phyloP scores from a whole-genome alignment of 1,284 basidiomycete genomes.

The Heterobasidion annosum region DNA sequence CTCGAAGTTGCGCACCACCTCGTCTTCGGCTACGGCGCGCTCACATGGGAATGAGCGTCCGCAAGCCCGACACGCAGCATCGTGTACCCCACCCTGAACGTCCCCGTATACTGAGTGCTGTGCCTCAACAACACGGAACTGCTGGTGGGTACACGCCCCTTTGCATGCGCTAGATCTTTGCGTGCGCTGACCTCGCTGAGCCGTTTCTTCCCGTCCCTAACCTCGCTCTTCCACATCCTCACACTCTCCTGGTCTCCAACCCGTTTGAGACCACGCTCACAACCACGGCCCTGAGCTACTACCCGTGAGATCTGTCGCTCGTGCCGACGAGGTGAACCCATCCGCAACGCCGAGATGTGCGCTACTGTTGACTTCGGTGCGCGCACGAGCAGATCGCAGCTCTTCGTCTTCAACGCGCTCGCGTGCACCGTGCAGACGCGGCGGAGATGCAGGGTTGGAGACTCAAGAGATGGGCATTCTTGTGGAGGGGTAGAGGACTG shows the following conservation, averaged over 20 bases:
- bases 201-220: conserved; percentile 69
- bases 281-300: conserved; percentile 70
- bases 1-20: conserved; percentile 86
- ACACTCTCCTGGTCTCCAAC: conserved; percentile 90
- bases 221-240: conserved; percentile 83
- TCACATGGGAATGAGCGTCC: conserved; percentile 95
- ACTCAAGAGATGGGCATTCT: no score
- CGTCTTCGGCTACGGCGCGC: conserved; percentile 87
- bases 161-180: no score
- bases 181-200: no score
- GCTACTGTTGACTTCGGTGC: no score
- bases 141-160: no score
- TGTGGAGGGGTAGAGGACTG: no score
- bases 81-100: conserved; percentile 69
- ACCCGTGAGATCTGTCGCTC: conserved; percentile 27
- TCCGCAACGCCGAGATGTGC: no score
- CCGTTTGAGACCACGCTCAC: conserved; percentile 87
- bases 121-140: conserved; percentile 41
- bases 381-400: no score
- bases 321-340: no score
- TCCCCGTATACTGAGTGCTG: conserved; percentile 60
- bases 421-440: no score
- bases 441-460: no score
- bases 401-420: no score
- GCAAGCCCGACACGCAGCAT: conserved; percentile 63